Evolutionary conservation across 257 asterid species (phyloP).

Genomic region (Jacaranda mimosifolia): DNA sequence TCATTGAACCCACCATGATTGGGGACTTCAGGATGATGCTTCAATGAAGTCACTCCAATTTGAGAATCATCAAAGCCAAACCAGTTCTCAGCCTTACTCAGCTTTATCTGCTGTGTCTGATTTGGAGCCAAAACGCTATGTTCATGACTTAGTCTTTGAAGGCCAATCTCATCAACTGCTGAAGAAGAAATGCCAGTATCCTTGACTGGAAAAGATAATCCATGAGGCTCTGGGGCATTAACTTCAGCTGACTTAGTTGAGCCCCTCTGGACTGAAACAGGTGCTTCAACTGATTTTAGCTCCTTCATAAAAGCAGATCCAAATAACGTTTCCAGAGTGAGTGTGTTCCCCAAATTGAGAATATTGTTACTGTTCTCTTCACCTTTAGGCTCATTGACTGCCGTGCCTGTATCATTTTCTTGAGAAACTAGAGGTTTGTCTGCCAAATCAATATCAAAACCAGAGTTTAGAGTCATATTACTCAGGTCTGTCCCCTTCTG

Average conservation of each 20-base stretch:
- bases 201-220: constrained; percentile 40
- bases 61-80: constrained; percentile 48
- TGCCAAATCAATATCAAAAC: constrained; percentile 32
- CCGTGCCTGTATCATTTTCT: constrained; percentile 29
- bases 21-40: constrained; percentile 37
- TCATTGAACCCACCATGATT: constrained; percentile 47
- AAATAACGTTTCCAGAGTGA: constrained; percentile 75
- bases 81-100: constrained; percentile 54
- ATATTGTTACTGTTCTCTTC: constrained; percentile 39
- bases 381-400: constrained; percentile 39
- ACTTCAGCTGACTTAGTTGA: constrained; percentile 42
- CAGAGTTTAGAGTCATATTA: constrained; percentile 22
- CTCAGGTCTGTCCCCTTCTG: constrained; percentile 51
- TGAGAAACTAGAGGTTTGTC: constrained; percentile 41
- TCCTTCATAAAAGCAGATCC: constrained; percentile 82
- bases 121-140: constrained; percentile 36
- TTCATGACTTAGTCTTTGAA: constrained; percentile 32
- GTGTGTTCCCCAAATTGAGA: constrained; percentile 42
- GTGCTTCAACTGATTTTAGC: constrained; percentile 73
- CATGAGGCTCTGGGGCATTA: constrained; percentile 43
- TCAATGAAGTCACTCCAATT: constrained; percentile 42
- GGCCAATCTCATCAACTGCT: constrained; percentile 33
- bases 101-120: constrained; percentile 42
- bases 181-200: constrained; percentile 43
- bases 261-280: constrained; percentile 72